These are phyloP conservation scores for Pelargonium citronellum DNA, from an alignment of 441 rosid genomes.

Conservation along the genomic window DNA sequence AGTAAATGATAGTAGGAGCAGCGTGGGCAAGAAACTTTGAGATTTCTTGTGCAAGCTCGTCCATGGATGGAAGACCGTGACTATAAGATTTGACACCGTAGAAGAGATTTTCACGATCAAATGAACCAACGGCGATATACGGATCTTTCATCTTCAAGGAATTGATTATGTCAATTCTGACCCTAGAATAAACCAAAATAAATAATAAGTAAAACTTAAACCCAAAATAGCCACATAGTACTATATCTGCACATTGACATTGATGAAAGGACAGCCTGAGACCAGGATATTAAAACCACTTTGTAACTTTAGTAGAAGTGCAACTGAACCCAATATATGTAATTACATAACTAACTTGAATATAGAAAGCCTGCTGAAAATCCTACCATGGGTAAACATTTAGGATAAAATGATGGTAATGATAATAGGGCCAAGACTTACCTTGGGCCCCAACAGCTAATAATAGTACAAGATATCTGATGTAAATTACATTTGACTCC, in stretches of 20 bases:
- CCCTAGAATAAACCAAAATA: conserved; percentile 28
- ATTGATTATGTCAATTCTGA: conserved; percentile 35
- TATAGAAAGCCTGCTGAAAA: neutral
- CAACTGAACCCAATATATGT: neutral
- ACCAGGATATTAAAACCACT: neutral
- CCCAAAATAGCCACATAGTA: neutral
- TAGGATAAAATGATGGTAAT: neutral
- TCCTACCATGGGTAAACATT: neutral
- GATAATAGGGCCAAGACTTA: neutral
- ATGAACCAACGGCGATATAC: conserved; percentile 42
- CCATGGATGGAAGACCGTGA: conserved; percentile 28
- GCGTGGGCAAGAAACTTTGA: conserved; percentile 26
- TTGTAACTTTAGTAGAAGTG: neutral
- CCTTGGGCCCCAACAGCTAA: neutral
- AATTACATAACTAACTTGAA: conserved; percentile 5
- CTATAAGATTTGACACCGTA: conserved; percentile 41
- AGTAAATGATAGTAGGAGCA: conserved; percentile 41
- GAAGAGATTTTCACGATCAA: conserved; percentile 48
- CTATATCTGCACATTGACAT: neutral
- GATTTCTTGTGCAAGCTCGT: conserved; percentile 42
- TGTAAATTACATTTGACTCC: neutral
- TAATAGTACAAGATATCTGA: neutral
- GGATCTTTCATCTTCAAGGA: conserved; percentile 43
- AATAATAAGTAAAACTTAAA: neutral
- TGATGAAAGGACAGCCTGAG: neutral